Percentiles rank a stretch among this genome's conserved stretches.
These are phyloP conservation scores for Coemansia biformis DNA, from an alignment of 192 early-diverging fungal species.

Conservation along the genomic window DNA sequence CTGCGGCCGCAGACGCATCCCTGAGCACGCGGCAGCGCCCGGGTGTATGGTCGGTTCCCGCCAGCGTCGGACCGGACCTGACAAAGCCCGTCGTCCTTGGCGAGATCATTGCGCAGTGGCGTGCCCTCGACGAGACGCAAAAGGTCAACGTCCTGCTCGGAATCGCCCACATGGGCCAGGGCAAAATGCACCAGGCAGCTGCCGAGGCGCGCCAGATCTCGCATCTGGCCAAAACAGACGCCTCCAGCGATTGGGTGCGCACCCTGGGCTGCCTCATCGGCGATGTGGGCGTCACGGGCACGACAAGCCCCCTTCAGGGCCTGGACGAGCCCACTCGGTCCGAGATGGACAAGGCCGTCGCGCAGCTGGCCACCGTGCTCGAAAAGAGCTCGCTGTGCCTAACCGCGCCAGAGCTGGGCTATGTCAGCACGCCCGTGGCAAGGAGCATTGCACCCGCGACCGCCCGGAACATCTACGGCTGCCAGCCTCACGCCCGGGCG, in stretches of 20 bases:
- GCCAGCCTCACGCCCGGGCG: slow-evolving; percentile 1
- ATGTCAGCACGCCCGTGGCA: slow-evolving; percentile 19
- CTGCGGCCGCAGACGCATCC: neutral
- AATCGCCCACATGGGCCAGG: slow-evolving; percentile 31
- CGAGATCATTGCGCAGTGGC: slow-evolving; percentile 22
- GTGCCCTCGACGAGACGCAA: slow-evolving; percentile 31
- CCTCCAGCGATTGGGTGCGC: slow-evolving; percentile 40
- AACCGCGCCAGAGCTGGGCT: slow-evolving; percentile 9
- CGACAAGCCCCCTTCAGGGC: slow-evolving; percentile 4
- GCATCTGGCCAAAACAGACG: slow-evolving; percentile 16
- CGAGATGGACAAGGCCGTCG: slow-evolving; percentile 24
- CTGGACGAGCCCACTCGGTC: slow-evolving; percentile 16
- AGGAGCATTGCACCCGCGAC: slow-evolving; percentile 10
- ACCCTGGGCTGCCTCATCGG: slow-evolving; percentile 29
- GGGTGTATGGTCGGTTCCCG: slow-evolving; percentile 27
- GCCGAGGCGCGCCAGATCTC: slow-evolving; percentile 16
- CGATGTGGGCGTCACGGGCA: slow-evolving; percentile 27
- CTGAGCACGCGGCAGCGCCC: slow-evolving; percentile 3
- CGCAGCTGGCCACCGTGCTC: slow-evolving; percentile 14
- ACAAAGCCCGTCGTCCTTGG: slow-evolving; percentile 12
- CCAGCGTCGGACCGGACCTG: slow-evolving; percentile 36
- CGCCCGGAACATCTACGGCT: slow-evolving; percentile 28
- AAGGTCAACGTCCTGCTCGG: slow-evolving; percentile 39
- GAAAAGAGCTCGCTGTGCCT: slow-evolving; percentile 13
- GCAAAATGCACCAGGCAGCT: slow-evolving; percentile 16